These are phyloP conservation scores for Halophytophthora batemanensis DNA, from an alignment of 352 stramenopile species.

Conservation along the genomic window DNA sequence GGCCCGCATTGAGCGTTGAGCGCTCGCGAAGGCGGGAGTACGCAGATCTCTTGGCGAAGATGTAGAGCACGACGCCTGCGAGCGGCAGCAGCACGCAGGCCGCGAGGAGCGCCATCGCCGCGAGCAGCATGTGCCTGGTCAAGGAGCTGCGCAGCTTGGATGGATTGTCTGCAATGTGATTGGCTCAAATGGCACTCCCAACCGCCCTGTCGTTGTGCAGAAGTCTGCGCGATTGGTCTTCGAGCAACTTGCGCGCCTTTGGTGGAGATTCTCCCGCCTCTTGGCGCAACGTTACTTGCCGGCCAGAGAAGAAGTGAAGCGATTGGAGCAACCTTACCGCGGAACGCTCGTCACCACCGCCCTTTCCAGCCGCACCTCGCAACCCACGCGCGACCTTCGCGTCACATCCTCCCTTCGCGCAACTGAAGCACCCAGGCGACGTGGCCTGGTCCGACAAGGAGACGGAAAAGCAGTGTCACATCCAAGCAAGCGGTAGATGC, in stretches of 20 bases:
- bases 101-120: slow-evolving; percentile 20
- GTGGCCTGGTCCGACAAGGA: background rate
- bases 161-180: too few species aligned
- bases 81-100: too few species aligned
- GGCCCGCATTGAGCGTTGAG: slow-evolving; percentile 7
- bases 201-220: too few species aligned
- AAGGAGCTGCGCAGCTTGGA: slow-evolving; percentile 7
- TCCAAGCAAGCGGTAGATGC: too few species aligned
- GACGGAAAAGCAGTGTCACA: slow-evolving; percentile 5
- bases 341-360: too few species aligned
- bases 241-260: background rate
- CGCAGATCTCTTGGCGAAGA: slow-evolving; percentile 40
- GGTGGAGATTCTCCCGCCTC: too few species aligned
- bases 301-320: too few species aligned
- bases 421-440: too few species aligned
- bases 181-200: too few species aligned
- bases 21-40: slow-evolving; percentile 32
- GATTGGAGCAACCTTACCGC: too few species aligned
- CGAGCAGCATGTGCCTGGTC: slow-evolving; percentile 20
- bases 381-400: slow-evolving; percentile 8
- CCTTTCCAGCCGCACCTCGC: too few species aligned
- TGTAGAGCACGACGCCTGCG: slow-evolving; percentile 22
- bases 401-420: slow-evolving; percentile 1
- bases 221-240: background rate
- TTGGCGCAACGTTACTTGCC: too few species aligned